Percentiles rank a stretch among this genome's conserved stretches.
Conservation (phyloP, 345 rosid species). For the Brassica nigra region DNA sequence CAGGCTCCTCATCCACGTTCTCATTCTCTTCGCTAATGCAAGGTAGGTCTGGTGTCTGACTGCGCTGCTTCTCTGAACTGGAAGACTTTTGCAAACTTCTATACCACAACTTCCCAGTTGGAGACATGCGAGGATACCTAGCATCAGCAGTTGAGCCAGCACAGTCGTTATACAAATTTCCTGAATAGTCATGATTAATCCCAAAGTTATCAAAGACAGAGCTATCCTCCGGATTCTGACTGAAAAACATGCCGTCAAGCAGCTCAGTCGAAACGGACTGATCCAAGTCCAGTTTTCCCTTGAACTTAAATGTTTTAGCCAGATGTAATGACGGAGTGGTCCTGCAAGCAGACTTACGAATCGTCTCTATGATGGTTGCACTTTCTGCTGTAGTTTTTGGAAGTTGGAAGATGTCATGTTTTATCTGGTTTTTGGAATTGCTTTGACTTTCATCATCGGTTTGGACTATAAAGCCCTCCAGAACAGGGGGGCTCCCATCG, state of each 20-base stretch:
- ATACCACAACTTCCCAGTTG: conserved; percentile 77
- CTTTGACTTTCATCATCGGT: conserved; percentile 44
- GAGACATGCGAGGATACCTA: conserved; percentile 60
- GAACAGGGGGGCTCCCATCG: conserved; percentile 54
- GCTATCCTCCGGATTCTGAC: conserved; percentile 42
- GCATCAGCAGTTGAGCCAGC: conserved; percentile 45
- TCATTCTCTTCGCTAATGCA: conserved; percentile 86
- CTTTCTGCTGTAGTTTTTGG: conserved; percentile 55
- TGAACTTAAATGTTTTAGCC: conserved; percentile 46
- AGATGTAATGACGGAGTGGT: conserved; percentile 61
- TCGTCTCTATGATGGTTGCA: conserved; percentile 61
- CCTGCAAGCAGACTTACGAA: conserved; percentile 64
- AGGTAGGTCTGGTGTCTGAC: conserved; percentile 80
- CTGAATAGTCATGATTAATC: conserved; percentile 38
- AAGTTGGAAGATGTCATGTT: conserved; percentile 55
- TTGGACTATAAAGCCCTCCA: conserved; percentile 65
- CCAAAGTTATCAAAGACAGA: conserved; percentile 45
- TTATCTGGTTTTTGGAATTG: conserved; percentile 41
- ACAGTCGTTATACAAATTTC: conserved; percentile 50
- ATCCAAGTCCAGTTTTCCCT: conserved; percentile 43
- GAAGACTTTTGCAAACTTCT: conserved; percentile 56
- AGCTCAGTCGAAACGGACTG: conserved; percentile 72
- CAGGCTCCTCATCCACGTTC: conserved; percentile 49
- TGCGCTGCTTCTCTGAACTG: conserved; percentile 69
- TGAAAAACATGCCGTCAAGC: conserved; percentile 53